Evolutionary conservation across 768 basidiomycete genomes (phyloP), one percentile per base, ranked within the genome.

Genomic region (Leccinum disarticulatum): DNA sequence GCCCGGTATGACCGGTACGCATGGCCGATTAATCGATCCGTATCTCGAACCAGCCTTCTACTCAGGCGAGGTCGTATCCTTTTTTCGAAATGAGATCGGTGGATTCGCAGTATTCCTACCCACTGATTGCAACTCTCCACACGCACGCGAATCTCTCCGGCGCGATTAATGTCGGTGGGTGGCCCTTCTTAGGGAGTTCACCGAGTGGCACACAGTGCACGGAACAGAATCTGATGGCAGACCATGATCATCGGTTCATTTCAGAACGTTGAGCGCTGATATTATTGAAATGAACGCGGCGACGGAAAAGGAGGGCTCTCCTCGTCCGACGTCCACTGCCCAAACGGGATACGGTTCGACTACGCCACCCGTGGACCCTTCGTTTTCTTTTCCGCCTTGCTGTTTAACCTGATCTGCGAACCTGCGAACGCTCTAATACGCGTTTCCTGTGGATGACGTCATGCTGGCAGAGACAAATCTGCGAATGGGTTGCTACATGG

Each of bases 381-480:
- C 19, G 31, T 43, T 27, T 27, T 28, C 10, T 28, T 46, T 36
- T 47, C 54, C 27, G 13, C 47, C 22, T 47, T 2, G 28, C 17
- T 27, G 15, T 41, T 15, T 8, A 43, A 49, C 35, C 43, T 22
- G 11, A 46, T 46, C 43, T 46, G 19, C 6, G 19, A 46, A 41
- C 17, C 38, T 4, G 38, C 38, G 38, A n/a, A 46, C 19, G 43
- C 19, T 22, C 10, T n/a, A 2, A 10, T 43, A 43, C n/a, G 9
- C 47, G 15, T 33, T 31, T 33, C 50, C 15, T 52, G 62, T 11
- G n/a, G 41, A 38, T 22, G 43, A 2, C 63, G 35, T 64, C 28
- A 19, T 43, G 48, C 48, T 38, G 19, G 28, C 38, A 89, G 87
- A 68, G 68, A 88, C 88, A 87, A 76, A 80, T 62, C 83, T 87